phyloP scores from a whole-genome alignment of 805 yeast species.

The Barnettozyma californica region DNA sequence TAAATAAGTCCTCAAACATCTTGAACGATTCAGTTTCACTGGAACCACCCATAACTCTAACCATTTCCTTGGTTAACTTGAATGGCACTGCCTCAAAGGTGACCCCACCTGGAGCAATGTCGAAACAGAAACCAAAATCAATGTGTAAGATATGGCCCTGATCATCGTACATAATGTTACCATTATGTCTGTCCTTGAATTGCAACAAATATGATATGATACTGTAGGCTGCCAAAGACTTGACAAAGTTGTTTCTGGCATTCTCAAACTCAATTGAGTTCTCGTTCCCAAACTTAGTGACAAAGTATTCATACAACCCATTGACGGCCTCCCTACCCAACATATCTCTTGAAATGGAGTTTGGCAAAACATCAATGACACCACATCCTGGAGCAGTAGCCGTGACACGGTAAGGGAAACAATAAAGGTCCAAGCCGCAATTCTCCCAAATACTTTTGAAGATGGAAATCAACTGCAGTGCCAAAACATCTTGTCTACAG shows the following conservation, averaged over 20 bases:
- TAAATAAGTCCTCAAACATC: slow-evolving; percentile 94
- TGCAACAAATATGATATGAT: slow-evolving; percentile 86
- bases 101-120: slow-evolving; percentile 98
- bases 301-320: slow-evolving; percentile 89
- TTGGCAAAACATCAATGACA: slow-evolving; percentile 94
- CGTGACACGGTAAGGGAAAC: slow-evolving; percentile 91
- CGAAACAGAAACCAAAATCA: slow-evolving; percentile 98
- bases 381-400: slow-evolving; percentile 99
- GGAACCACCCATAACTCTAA: slow-evolving; percentile 91
- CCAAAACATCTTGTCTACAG: slow-evolving; percentile 95
- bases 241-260: slow-evolving; percentile 89
- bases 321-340: slow-evolving; percentile 98
- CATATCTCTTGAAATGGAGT: slow-evolving; percentile 95
- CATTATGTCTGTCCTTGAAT: slow-evolving; percentile 96
- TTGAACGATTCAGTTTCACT: slow-evolving; percentile 76
- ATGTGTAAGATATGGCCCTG: slow-evolving; percentile 94
- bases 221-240: slow-evolving; percentile 91
- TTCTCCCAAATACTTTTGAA: slow-evolving; percentile 87
- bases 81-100: slow-evolving; percentile 98
- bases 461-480: slow-evolving; percentile 84
- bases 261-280: slow-evolving; percentile 81
- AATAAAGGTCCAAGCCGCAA: slow-evolving; percentile 84
- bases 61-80: slow-evolving; percentile 94
- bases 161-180: slow-evolving; percentile 93
- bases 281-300: slow-evolving; percentile 92